Evolutionary conservation across 2,329 filamentous ascomycete species (phyloP).

Genomic region (Phaeosphaeriaceae sp.): DNA sequence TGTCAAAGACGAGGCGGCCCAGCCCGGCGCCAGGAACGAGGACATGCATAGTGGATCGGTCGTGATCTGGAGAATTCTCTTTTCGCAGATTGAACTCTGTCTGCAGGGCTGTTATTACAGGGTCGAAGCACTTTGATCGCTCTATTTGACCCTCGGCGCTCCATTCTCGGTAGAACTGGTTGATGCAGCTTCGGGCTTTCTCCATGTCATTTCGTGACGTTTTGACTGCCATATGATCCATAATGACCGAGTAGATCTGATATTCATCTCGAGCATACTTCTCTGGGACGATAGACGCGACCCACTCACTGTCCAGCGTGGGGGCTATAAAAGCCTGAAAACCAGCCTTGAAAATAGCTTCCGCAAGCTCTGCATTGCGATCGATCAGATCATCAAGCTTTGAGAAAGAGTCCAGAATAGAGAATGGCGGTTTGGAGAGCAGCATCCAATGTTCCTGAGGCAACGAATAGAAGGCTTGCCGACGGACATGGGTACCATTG

Average conservation of each 20-base stretch:
- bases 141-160: constrained; percentile 77
- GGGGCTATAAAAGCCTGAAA: constrained; percentile 45
- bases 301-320: constrained; percentile 40
- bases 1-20: constrained; percentile 86
- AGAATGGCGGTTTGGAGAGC: constrained; percentile 82
- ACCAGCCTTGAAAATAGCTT: constrained; percentile 70
- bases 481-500: constrained; percentile 87
- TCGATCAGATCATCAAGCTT: constrained; percentile 88
- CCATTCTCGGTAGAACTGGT: constrained; percentile 97
- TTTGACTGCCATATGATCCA: constrained; percentile 71
- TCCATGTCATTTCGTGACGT: constrained; percentile 80
- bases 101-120: constrained; percentile 71
- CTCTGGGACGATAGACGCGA: constrained; percentile 39
- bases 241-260: constrained; percentile 53
- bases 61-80: constrained; percentile 19
- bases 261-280: constrained; percentile 38
- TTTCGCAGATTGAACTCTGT: constrained; percentile 49
- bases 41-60: constrained; percentile 63
- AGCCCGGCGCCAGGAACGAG: constrained; percentile 90
- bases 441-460: constrained; percentile 84
- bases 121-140: constrained; percentile 77
- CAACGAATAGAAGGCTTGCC: constrained; percentile 92
- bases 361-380: constrained; percentile 81
- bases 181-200: constrained; percentile 89
- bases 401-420: constrained; percentile 78